These are phyloP conservation scores for Rhynchospora pubera DNA, from an alignment of 176 grass and related monocot genomes.

Conservation along the genomic window DNA sequence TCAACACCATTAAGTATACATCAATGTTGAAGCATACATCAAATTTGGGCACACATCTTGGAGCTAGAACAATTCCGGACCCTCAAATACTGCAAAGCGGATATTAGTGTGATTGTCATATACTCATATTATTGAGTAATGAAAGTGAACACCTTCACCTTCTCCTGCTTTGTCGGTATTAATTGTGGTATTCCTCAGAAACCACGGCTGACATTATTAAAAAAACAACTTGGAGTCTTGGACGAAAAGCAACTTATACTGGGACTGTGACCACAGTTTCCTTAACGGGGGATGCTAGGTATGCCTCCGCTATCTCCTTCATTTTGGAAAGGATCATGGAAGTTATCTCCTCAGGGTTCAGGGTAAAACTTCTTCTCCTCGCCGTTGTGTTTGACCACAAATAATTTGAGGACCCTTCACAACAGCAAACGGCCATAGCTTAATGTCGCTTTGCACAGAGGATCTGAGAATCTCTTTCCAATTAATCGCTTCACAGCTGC, in stretches of 20 bases:
- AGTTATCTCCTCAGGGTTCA: conserved; percentile 25
- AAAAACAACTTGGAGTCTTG: no score
- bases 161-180: conserved; percentile 7
- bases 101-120: not conserved
- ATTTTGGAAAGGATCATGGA: conserved; percentile 28
- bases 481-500: conserved; percentile 31
- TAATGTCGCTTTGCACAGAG: not conserved
- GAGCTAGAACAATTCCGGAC: not conserved
- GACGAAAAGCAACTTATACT: no score
- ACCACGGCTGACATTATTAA: conserved; percentile 14
- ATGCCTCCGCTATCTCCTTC: conserved; percentile 6
- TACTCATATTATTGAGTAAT: not conserved
- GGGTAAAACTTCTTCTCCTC: conserved; percentile 9
- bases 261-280: conserved; percentile 28
- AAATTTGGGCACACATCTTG: not conserved
- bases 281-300: not conserved
- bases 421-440: conserved; percentile 19
- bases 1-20: no score
- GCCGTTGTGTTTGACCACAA: not conserved
- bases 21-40: conserved; percentile 22
- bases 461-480: conserved; percentile 10
- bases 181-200: not conserved
- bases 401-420: not conserved
- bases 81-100: conserved; percentile 6
- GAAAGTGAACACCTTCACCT: no score